phyloP scores from a whole-genome alignment of 2,329 filamentous ascomycete species.

The Trichophaea hybrida region DNA sequence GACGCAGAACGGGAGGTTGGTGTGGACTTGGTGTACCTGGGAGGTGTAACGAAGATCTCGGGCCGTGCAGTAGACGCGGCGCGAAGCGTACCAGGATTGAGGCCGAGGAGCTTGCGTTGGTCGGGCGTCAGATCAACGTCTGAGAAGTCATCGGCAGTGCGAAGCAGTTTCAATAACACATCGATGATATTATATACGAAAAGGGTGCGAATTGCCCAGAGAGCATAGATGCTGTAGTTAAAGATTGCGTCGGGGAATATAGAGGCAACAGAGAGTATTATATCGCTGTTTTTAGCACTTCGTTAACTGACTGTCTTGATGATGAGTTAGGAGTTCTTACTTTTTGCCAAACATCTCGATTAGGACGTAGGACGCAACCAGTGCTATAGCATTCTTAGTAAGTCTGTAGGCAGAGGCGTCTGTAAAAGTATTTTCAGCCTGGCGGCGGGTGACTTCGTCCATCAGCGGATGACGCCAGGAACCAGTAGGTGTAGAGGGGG shows the following conservation, averaged over 20 bases:
- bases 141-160: slow-evolving; percentile 55
- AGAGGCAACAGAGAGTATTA: background rate
- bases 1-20: slow-evolving; percentile 15
- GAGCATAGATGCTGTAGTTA: slow-evolving; percentile 32
- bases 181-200: slow-evolving; percentile 56
- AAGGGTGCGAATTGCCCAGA: slow-evolving; percentile 40
- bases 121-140: slow-evolving; percentile 86
- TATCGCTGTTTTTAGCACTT: background rate
- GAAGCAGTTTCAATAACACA: slow-evolving; percentile 56
- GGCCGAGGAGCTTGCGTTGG: slow-evolving; percentile 70
- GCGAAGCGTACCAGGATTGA: slow-evolving; percentile 32
- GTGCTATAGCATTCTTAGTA: slow-evolving; percentile 48
- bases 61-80: background rate
- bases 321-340: background rate
- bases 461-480: slow-evolving; percentile 85
- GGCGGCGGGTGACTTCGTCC: slow-evolving; percentile 70
- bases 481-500: slow-evolving; percentile 40
- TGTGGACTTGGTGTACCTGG: slow-evolving; percentile 19
- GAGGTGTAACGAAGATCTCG: slow-evolving; percentile 15
- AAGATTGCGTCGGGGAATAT: slow-evolving; percentile 25
- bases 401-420: slow-evolving; percentile 61
- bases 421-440: slow-evolving; percentile 63
- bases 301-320: no score
- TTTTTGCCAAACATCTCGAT: background rate
- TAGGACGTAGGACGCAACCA: slow-evolving; percentile 31